Conservation (phyloP, 495 filamentous ascomycete species). For the Penicillium riverlandense region DNA sequence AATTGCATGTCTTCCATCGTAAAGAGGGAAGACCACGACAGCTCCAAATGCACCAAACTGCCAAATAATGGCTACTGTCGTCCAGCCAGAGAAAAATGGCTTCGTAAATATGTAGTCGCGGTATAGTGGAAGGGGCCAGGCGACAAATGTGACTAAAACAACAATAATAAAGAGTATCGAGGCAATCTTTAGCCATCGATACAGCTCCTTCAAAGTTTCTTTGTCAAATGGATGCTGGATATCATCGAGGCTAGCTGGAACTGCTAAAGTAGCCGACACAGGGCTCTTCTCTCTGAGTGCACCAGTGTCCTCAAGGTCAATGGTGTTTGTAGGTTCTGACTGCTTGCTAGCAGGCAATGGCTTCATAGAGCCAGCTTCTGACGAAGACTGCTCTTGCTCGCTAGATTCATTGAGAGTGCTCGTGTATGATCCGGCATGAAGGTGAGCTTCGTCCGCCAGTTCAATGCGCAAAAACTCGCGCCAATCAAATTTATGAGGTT, state of each 20-base stretch:
- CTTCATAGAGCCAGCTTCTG: not conserved
- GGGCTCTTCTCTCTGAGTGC: not conserved
- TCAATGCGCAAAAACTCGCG: constrained; percentile 41
- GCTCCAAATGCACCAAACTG: constrained; percentile 34
- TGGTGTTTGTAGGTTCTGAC: constrained; percentile 1
- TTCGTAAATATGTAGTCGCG: constrained; percentile 38
- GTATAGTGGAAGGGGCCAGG: constrained; percentile 39
- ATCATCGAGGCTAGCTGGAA: constrained; percentile 14
- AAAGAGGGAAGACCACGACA: constrained; percentile 39
- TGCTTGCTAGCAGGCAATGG: not conserved
- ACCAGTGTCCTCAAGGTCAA: constrained; percentile 7
- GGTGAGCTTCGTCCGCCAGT: constrained; percentile 16
- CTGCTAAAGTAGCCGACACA: not conserved
- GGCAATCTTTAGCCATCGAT: constrained; percentile 31
- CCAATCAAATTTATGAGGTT: constrained; percentile 42
- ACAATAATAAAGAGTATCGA: constrained; percentile 31
- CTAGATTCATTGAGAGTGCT: constrained; percentile 7
- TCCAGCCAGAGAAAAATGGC: constrained; percentile 40
- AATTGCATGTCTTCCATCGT: constrained; percentile 35
- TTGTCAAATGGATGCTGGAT: constrained; percentile 29
- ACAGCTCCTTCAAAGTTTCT: constrained; percentile 21
- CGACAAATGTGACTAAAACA: constrained; percentile 30
- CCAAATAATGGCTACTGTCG: constrained; percentile 40
- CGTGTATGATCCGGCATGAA: constrained; percentile 8
- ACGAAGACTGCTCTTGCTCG: constrained; percentile 1